Evolutionary conservation across 2,329 filamentous ascomycete genomes (phyloP), one percentile per base, ranked within the genome.

Genomic region (Penicillium sp.): DNA sequence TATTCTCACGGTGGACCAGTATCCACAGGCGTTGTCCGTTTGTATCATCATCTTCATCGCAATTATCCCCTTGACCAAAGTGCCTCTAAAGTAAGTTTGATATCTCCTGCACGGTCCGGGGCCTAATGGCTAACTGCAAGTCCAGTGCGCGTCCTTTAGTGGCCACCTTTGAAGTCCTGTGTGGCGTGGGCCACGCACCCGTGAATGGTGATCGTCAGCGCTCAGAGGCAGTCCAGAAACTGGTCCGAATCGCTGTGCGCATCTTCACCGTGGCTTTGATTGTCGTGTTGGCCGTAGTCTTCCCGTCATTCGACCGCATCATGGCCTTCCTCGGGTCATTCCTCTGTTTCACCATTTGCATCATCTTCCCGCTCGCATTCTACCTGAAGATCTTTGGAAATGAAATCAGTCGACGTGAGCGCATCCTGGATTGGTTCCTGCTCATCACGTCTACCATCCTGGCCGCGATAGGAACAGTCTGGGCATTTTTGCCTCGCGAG

Each of bases 51-150:
- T 91, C 63, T 94, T 93, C 75, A 91, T 98, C 68, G 90, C 90
- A 71, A 93, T 97, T 73, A 97, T 98, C 65, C 95, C 94, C 0
- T 81, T 99, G 55, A 97, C 94, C 38, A 99, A 99, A 78, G 88
- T 97, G n/a, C 93, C 93, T 0, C 82, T 97, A 38, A 96, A 93
- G 76, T 83, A 74, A 74, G 76, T 75, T 6, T 33, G 35, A 30
- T 14, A 19, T 53, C 35, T 6, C 28, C 19, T 30, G 22, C n/a
- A 6, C 19, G 14, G 22, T n/a, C 11, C 16, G 22, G 49, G 22
- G 42, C 14, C 19, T 49, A 14, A n/a, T 14, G 10, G 40, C 69
- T 76, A 56, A 77, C 65, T 10, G 28, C 43, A 33, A 37, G 26
- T 63, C 63, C 57, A 85, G 83, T 74, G 89, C 91, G 8, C 89